Conservation (phyloP, 305 asterid species). For the Ajuga reptans region DNA sequence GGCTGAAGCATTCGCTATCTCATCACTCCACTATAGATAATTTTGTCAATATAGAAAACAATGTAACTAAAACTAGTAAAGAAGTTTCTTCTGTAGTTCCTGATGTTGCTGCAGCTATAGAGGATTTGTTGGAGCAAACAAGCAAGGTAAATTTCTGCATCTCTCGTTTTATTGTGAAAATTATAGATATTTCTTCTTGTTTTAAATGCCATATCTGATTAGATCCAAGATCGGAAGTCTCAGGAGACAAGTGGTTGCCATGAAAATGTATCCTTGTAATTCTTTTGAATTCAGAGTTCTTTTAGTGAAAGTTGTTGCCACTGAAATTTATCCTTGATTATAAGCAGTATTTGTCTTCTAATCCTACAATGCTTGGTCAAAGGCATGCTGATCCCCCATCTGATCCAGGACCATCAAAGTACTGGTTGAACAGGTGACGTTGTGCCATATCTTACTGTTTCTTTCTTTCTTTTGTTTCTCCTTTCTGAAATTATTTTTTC, state of each 20-base stretch:
- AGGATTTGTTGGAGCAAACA: slow-evolving; percentile 84
- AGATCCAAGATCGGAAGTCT: slow-evolving; percentile 74
- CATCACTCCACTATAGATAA: slow-evolving; percentile 21
- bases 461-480: not conserved
- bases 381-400: slow-evolving; percentile 42
- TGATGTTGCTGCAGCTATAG: slow-evolving; percentile 88
- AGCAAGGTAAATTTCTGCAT: slow-evolving; percentile 52
- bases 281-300: slow-evolving; percentile 19
- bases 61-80: slow-evolving; percentile 30
- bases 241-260: slow-evolving; percentile 50
- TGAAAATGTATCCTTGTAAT: slow-evolving; percentile 56
- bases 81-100: slow-evolving; percentile 48
- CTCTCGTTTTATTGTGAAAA: slow-evolving; percentile 19
- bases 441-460: not conserved
- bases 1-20: slow-evolving; percentile 23
- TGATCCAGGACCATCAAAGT: slow-evolving; percentile 50
- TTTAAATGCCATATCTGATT: slow-evolving; percentile 28
- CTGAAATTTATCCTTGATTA: slow-evolving; percentile 37
- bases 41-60: slow-evolving; percentile 26
- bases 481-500: not conserved
- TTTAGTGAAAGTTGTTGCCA: slow-evolving; percentile 17
- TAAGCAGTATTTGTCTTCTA: slow-evolving; percentile 56
- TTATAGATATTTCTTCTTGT: slow-evolving; percentile 18
- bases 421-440: slow-evolving; percentile 63
- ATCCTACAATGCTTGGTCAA: slow-evolving; percentile 54